These are phyloP conservation scores for Ceratocystis destructans DNA, from an alignment of 2,329 filamentous ascomycete species.

Conservation along the genomic window DNA sequence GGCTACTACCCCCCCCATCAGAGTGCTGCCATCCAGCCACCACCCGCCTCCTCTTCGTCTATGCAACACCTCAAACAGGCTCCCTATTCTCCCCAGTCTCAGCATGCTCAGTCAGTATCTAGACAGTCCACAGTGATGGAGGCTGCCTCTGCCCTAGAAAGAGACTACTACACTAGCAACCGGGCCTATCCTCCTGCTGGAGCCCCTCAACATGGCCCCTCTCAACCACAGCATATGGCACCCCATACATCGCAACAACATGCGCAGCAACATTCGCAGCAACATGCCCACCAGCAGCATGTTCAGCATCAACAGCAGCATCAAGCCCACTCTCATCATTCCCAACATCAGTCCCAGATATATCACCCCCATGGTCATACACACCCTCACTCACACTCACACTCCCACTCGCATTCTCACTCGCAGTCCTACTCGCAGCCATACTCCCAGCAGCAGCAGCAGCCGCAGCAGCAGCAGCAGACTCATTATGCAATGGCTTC, in stretches of 20 bases:
- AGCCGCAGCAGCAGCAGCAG: slow-evolving; percentile 23
- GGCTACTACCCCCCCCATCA: slow-evolving; percentile 36
- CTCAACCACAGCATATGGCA: slow-evolving; percentile 21
- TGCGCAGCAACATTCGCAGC: slow-evolving; percentile 22
- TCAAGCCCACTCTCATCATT: slow-evolving; percentile 35
- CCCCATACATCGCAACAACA: slow-evolving; percentile 37
- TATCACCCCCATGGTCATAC: slow-evolving; percentile 25
- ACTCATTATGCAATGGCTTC: slow-evolving; percentile 23
- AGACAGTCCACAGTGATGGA: slow-evolving; percentile 31
- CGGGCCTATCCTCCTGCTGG: slow-evolving; percentile 29
- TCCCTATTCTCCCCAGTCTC: slow-evolving; percentile 37
- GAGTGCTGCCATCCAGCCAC: slow-evolving; percentile 19
- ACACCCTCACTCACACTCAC: slow-evolving; percentile 19
- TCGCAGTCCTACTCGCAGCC: slow-evolving; percentile 3
- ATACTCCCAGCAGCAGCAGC: slow-evolving; percentile 20
- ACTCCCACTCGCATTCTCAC: slow-evolving; percentile 23
- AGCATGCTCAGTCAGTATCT: slow-evolving; percentile 32
- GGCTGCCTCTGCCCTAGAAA: slow-evolving; percentile 27
- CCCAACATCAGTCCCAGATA: slow-evolving; percentile 39
- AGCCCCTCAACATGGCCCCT: slow-evolving; percentile 18
- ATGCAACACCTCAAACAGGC: slow-evolving; percentile 41
- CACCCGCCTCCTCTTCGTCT: slow-evolving; percentile 26
- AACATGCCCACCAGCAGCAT: no score
- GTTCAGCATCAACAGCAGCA: slow-evolving; percentile 26
- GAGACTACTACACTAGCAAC: slow-evolving; percentile 36